Evolutionary conservation across 2,329 filamentous ascomycete genomes (phyloP), one percentile per base, ranked within the genome.

Genomic region (Ceratocystis diversiconidia): DNA sequence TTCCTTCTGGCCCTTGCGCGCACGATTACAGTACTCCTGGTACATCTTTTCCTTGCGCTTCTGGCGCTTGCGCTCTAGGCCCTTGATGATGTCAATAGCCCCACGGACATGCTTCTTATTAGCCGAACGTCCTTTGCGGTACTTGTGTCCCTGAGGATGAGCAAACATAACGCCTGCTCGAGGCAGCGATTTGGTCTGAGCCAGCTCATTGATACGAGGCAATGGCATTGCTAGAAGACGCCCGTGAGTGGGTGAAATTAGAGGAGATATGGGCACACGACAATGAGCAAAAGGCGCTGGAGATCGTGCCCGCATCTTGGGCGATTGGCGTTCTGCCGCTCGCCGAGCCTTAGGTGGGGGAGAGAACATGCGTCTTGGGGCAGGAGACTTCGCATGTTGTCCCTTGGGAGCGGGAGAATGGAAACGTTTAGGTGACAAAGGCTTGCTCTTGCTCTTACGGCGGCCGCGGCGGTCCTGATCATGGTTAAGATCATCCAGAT

Each of bases 41-140:
- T 89, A 87, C 72, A 91, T 88, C 76, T 96, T 96, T 76, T 97
- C 92, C 77, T 88, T 91, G 70, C 94, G 88, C 69, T 94, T 86
- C 77, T 94, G 89, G 30, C 92, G 87, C 78, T 96, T 97, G 76
- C 89, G 87, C 78, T 99, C 94, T 1, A 99, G 82, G 7, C 94
- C 94, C 75, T 96, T 95, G 75, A 96, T 89, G 68, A 96, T 99
- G 75, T 97, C 94, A 70, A 99, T 95, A 44, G 94, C 92, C n/a
- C 91, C 90, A 69, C 94, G 88, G 8, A 90, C 83, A 69, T 94
- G 90, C 52, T 84, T 77, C 62, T 86, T 81, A 61, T 73, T 72
- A 5, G 73, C 70, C 6, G 69, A 66, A 63, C 78, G 75, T 69
- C 73, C 71, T 68, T 80, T 75, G 71, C 79, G 76, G 70, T 78